Conservation (phyloP, 352 stramenopile species). For the Phytophthora aleatoria region DNA sequence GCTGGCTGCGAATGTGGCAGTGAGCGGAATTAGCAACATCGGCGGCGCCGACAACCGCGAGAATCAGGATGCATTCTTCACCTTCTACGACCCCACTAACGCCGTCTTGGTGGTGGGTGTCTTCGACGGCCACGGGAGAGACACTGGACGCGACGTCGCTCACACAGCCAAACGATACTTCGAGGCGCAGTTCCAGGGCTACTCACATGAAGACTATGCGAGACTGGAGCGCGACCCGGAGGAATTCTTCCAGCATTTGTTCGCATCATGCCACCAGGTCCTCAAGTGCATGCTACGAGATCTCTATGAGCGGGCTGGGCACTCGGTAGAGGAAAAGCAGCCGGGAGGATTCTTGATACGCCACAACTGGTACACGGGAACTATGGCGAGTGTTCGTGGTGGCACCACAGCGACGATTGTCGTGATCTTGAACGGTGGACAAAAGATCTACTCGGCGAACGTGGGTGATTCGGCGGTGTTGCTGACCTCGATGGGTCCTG, state of each 20-base stretch:
- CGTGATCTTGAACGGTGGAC: constrained; percentile 69
- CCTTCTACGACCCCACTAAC: constrained; percentile 46
- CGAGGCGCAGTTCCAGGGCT: constrained; percentile 60
- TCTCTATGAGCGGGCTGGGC: constrained; percentile 65
- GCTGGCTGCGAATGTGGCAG: constrained; percentile 26
- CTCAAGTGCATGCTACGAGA: constrained; percentile 68
- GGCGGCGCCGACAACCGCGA: constrained; percentile 55
- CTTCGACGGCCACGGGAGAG: constrained; percentile 88
- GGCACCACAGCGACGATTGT: constrained; percentile 88
- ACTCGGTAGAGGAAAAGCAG: constrained; percentile 61
- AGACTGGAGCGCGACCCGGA: constrained; percentile 61
- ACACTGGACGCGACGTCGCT: constrained; percentile 74
- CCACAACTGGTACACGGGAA: constrained; percentile 36
- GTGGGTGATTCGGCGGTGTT: constrained; percentile 81
- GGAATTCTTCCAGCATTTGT: constrained; percentile 52
- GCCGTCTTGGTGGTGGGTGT: constrained; percentile 67
- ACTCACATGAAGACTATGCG: constrained; percentile 48
- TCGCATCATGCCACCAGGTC: constrained; percentile 58
- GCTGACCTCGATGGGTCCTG: constrained; percentile 32
- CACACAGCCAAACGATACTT: constrained; percentile 67
- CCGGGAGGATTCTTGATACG: constrained; percentile 67
- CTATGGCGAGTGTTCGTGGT: constrained; percentile 83
- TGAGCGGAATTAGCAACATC: constrained; percentile 60
- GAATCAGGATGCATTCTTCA: constrained; percentile 93
- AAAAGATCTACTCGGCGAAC: constrained; percentile 81